A percentile compares a stretch with the other conserved stretches of the same genome.
Evolutionary conservation across 441 rosid species (phyloP).

Genomic region (Macaranga tanarius): DNA sequence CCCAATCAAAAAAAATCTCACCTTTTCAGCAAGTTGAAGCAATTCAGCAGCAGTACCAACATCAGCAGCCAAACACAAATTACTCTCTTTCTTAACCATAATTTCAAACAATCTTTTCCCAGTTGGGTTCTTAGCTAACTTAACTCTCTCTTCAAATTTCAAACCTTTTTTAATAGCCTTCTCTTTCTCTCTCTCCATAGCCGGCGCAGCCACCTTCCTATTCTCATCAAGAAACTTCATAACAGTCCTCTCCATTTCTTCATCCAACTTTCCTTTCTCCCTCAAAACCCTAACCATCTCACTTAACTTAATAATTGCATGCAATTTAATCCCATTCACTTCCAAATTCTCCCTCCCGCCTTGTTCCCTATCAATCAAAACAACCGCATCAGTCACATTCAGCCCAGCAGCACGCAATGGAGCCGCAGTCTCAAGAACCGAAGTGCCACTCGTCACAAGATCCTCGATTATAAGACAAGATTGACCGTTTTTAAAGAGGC

Average conservation of each 20-base stretch:
- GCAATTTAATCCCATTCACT: conserved; percentile 72
- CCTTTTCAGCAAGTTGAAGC: conserved; percentile 86
- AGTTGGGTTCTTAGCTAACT: conserved; percentile 61
- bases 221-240: conserved; percentile 74
- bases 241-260: conserved; percentile 55
- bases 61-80: conserved; percentile 91
- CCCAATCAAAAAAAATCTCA: conserved; percentile 15
- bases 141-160: conserved; percentile 65
- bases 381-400: conserved; percentile 80
- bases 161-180: conserved; percentile 34
- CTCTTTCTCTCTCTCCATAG: conserved; percentile 33
- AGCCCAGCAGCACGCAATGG: conserved; percentile 76
- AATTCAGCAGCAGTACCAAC: conserved; percentile 82
- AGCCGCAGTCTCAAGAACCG: conserved; percentile 82
- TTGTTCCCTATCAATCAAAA: conserved; percentile 84
- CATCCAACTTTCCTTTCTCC: conserved; percentile 74
- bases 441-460: conserved; percentile 82
- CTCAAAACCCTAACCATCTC: conserved; percentile 86
- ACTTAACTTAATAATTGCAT: conserved; percentile 65
- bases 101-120: conserved; percentile 79
- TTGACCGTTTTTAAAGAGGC: conserved; percentile 53
- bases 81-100: conserved; percentile 81
- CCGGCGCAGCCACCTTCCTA: conserved; percentile 61
- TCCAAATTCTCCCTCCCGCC: conserved; percentile 85
- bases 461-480: conserved; percentile 75